Evolutionary conservation across 2,329 filamentous ascomycete species (phyloP).

Genomic region (Penicillium sp.): DNA sequence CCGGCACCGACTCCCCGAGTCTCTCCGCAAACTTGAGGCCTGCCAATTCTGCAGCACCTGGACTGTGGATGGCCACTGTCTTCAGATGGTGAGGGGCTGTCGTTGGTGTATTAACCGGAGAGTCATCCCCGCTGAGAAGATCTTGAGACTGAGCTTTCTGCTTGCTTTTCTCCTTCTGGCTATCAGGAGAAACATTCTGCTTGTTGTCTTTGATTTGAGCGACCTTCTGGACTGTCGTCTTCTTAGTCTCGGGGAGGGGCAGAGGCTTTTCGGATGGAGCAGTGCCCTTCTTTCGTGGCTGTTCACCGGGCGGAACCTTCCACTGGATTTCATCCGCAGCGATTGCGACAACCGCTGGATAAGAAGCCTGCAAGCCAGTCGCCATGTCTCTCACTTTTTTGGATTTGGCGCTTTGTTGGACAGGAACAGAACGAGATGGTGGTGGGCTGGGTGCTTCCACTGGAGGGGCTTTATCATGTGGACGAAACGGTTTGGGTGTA

Average conservation of each 20-base stretch:
- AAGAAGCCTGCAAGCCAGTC: neutral
- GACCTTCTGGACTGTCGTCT: neutral
- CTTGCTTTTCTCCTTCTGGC: neutral
- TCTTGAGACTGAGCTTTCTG: neutral
- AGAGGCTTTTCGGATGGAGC: neutral
- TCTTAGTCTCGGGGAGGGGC: neutral
- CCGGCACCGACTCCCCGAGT: neutral
- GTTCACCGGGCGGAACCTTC: neutral
- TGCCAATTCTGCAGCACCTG: neutral
- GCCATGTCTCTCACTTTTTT: neutral
- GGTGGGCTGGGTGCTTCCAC: neutral
- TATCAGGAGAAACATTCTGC: neutral
- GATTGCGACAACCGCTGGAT: neutral
- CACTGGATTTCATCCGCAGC: neutral
- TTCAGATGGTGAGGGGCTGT: neutral
- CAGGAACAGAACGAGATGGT: neutral
- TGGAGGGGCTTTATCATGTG: neutral
- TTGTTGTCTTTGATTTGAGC: neutral
- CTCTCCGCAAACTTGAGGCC: neutral
- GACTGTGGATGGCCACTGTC: neutral
- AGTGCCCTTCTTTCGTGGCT: neutral
- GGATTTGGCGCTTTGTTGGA: too few relatives aligned
- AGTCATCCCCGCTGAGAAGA: neutral
- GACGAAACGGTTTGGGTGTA: neutral
- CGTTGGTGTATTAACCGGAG: too few relatives aligned